Conservation (phyloP, 2,329 filamentous ascomycete species). For the Aspergillus sp. region DNA sequence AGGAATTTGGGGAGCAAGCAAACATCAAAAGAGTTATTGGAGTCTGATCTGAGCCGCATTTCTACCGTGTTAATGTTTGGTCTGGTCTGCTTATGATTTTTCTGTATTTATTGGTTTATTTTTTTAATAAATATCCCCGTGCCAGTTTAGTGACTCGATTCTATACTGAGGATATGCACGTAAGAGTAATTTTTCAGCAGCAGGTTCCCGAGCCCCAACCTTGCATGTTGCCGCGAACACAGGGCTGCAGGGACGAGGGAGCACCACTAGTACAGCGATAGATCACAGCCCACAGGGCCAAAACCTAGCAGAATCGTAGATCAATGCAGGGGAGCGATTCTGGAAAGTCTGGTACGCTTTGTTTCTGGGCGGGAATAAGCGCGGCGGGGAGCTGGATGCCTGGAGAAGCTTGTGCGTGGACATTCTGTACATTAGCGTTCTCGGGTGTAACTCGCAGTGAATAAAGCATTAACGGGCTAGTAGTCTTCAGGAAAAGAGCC, state of each 20-base stretch:
- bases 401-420: not conserved
- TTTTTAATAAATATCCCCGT: not conserved
- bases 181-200: not conserved
- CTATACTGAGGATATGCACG: not conserved
- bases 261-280: not conserved
- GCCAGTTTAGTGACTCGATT: not conserved
- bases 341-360: not conserved
- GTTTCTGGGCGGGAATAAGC: not conserved
- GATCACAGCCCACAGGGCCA: not conserved
- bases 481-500: not conserved
- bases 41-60: conserved; percentile 23
- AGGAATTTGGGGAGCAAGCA: conserved; percentile 21
- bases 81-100: conserved; percentile 1
- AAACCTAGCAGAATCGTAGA: not conserved
- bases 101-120: conserved; percentile 1
- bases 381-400: not conserved
- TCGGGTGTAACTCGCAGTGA: not conserved
- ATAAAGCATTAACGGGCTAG: not conserved
- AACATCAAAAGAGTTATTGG: conserved; percentile 26
- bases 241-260: not conserved
- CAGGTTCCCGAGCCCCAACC: not conserved
- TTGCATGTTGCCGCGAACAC: not conserved
- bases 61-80: conserved; percentile 15
- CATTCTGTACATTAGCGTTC: not conserved
- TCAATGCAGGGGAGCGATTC: not conserved